Evolutionary conservation across 73 alveolate genomes (phyloP).

Genomic region (Effrenium voratum): DNA sequence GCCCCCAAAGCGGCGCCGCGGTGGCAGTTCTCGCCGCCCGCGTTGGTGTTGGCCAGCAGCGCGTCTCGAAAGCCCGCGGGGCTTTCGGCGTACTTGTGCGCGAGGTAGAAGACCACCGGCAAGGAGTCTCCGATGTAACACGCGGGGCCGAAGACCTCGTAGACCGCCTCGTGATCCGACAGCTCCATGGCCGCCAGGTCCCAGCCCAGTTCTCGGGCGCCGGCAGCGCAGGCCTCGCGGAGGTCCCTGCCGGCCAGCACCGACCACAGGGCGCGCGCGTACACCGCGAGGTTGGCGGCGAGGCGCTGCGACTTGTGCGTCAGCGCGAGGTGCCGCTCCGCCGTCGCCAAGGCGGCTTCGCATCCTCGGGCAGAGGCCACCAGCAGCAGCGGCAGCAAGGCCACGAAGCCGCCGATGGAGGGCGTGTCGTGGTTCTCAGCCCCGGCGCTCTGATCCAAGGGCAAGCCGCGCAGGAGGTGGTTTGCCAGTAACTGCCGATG

Average conservation of each 20-base stretch:
- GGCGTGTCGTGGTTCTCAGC: background rate
- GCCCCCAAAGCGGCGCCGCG: background rate
- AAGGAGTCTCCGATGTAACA: background rate
- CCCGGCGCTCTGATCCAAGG: background rate
- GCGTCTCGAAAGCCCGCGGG: background rate
- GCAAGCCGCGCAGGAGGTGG: background rate
- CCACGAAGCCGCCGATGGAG: background rate
- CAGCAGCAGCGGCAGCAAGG: background rate
- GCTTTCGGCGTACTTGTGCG: background rate
- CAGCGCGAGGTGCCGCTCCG: background rate
- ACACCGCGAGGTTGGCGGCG: too few species aligned
- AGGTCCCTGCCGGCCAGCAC: background rate
- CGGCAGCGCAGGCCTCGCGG: too few species aligned
- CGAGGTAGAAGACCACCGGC: background rate
- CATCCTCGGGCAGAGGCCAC: background rate
- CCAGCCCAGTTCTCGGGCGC: background rate
- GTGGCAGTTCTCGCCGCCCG: background rate
- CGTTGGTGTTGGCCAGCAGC: background rate
- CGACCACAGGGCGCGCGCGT: too few species aligned
- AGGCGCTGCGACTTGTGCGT: too few species aligned
- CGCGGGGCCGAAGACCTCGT: background rate
- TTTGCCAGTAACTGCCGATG: too few species aligned
- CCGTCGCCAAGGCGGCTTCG: background rate
- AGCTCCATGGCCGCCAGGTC: background rate
- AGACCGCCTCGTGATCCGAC: background rate